These are phyloP conservation scores for Phytophthora litchii DNA, from an alignment of 352 stramenopile species.

Conservation along the genomic window DNA sequence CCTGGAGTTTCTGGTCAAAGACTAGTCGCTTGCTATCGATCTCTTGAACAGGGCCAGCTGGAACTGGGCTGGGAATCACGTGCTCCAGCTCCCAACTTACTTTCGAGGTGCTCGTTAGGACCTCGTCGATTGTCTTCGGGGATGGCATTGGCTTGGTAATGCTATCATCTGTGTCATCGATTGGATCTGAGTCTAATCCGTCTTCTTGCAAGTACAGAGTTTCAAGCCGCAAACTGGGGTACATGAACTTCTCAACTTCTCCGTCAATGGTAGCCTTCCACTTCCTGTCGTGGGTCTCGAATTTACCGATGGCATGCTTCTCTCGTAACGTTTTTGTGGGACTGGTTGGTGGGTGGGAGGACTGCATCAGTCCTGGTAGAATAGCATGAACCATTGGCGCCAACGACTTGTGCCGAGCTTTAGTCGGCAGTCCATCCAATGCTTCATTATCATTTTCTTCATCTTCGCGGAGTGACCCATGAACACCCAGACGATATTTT, in stretches of 20 bases:
- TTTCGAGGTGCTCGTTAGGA: constrained; percentile 42
- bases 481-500: constrained; percentile 19
- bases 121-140: constrained; percentile 36
- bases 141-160: constrained; percentile 34
- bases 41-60: constrained; percentile 28
- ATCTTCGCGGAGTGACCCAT: constrained; percentile 12
- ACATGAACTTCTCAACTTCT: constrained; percentile 79
- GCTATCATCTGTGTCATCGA: not conserved
- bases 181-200: not conserved
- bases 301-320: constrained; percentile 49
- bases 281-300: constrained; percentile 61
- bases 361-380: constrained; percentile 3
- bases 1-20: constrained; percentile 69
- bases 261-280: constrained; percentile 68
- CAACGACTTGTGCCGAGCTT: constrained; percentile 15
- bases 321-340: not conserved
- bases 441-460: constrained; percentile 7
- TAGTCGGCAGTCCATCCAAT: constrained; percentile 1
- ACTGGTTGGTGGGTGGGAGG: not conserved
- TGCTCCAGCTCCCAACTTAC: constrained; percentile 63
- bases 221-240: constrained; percentile 67
- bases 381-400: constrained; percentile 10
- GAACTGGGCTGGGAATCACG: constrained; percentile 37
- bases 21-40: constrained; percentile 34
- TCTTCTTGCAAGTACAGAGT: constrained; percentile 38